Evolutionary conservation across 106 monocot species (phyloP), one percentile per base, ranked within the genome.

Genomic region (Cymbidium sinense): DNA sequence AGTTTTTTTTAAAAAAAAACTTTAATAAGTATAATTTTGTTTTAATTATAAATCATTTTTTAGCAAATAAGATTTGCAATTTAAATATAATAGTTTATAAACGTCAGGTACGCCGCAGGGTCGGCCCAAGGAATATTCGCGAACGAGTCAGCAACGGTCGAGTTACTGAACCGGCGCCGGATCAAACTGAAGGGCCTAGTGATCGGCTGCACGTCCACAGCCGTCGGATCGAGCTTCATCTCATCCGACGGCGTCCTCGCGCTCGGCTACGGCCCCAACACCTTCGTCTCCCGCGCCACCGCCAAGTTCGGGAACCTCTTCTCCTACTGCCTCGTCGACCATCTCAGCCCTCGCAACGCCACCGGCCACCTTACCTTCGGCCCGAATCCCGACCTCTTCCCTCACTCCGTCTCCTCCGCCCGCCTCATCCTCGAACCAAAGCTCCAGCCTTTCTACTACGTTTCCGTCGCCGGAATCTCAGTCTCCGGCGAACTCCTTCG

Each of bases 301-400:
- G 21, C 69, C 0, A 82, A 27, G 25, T 99, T 89, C 82, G 83
- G 85, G 11, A 90, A 88, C 55, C 82, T 83, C 70, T 99, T 99
- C 91, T 90, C 95, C 43, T 99, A 95, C 84, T 99, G 99, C 81
- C 83, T 95, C 31, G 93, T 99, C n/a, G 95, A 99, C 85, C 99
- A 99, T 79, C 99, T 99, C 73, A 86, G 90, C 77, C 95, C 99
- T 7, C 84, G 78, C n/a, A 99, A 90, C 79, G 77, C 77, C 78
- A 82, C 99, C 50, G 81, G 84, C 75, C 83, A 87, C 79, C 87
- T 99, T 29, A 85, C 89, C 82, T 99, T 99, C 87, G 99, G 95
- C 31, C 47, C 81, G 31, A 85, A 75, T 34, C 65, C 34, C 20
- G 50, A 25, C 31, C 67, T 75, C 29, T 50, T 41, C 50, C 84